These are phyloP conservation scores for Clonostachys sp. DNA, from an alignment of 2,329 filamentous ascomycete genomes.

Conservation along the genomic window DNA sequence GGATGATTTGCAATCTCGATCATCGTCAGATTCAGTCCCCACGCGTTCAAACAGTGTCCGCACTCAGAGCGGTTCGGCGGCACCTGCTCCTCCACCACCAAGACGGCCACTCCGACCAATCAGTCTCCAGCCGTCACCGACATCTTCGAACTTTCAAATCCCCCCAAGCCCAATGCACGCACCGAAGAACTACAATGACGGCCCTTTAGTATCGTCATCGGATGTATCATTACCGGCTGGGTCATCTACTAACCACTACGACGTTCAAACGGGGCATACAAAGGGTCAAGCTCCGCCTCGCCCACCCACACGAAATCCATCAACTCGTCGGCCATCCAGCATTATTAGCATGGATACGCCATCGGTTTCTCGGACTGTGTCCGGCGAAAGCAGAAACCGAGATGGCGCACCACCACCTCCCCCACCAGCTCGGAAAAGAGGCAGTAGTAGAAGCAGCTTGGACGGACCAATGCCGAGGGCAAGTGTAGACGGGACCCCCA, in stretches of 20 bases:
- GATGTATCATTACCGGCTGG: no score
- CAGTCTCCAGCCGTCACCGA: background rate
- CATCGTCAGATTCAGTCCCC: slow-evolving; percentile 44
- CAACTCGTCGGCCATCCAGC: slow-evolving; percentile 38
- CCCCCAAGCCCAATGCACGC: background rate
- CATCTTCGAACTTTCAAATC: slow-evolving; percentile 4
- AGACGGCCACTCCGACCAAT: slow-evolving; percentile 35
- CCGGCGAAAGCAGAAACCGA: background rate
- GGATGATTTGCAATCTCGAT: slow-evolving; percentile 36
- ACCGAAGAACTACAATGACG: no score
- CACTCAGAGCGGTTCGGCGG: slow-evolving; percentile 22
- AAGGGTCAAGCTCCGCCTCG: slow-evolving; percentile 28
- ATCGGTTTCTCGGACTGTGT: slow-evolving; percentile 1
- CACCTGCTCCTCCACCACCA: slow-evolving; percentile 51
- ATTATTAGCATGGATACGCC: slow-evolving; percentile 29
- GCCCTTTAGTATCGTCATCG: no score
- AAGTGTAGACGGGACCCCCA: slow-evolving; percentile 23
- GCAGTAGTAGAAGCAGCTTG: slow-evolving; percentile 37
- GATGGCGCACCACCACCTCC: slow-evolving; percentile 32
- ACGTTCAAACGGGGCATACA: background rate
- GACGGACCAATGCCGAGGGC: slow-evolving; percentile 21
- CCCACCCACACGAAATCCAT: slow-evolving; percentile 37
- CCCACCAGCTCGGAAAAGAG: slow-evolving; percentile 39
- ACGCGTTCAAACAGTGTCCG: slow-evolving; percentile 41
- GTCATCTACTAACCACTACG: no score